Evolutionary conservation across 164 flowering plant genomes (phyloP).

Genomic region (Dillenia turbinata): DNA sequence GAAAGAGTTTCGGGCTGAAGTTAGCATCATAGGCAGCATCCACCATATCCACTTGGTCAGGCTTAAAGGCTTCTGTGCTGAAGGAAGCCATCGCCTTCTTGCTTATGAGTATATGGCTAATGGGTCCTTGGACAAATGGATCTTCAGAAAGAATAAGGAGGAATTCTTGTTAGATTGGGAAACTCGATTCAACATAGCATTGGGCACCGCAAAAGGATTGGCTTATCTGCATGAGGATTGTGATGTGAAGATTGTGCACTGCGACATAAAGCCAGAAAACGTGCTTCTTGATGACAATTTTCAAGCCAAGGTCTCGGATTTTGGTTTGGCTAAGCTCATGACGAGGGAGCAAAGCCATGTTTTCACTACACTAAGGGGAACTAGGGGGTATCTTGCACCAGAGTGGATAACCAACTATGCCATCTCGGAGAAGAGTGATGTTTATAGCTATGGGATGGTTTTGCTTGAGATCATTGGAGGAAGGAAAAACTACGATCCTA

Average conservation of each 20-base stretch:
- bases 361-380: conserved; percentile 58
- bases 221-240: conserved; percentile 72
- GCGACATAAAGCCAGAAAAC: conserved; percentile 62
- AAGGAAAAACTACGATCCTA: conserved; percentile 48
- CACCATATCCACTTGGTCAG: conserved; percentile 58
- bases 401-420: conserved; percentile 77
- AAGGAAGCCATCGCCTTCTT: conserved; percentile 55
- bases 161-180: conserved; percentile 48
- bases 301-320: conserved; percentile 59
- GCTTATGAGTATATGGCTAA: conserved; percentile 64
- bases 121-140: conserved; percentile 64
- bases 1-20: conserved; percentile 68
- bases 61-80: conserved; percentile 59
- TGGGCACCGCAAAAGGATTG: conserved; percentile 66
- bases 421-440: conserved; percentile 71
- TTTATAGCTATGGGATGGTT: conserved; percentile 67
- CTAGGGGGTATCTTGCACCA: conserved; percentile 65
- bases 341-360: conserved; percentile 66
- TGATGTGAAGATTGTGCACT: conserved; percentile 55
- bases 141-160: conserved; percentile 32
- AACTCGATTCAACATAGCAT: conserved; percentile 51
- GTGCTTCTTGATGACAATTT: conserved; percentile 53
- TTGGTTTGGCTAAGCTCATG: conserved; percentile 66
- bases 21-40: conserved; percentile 62
- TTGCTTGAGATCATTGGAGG: conserved; percentile 64